Conservation (phyloP, 2,329 filamentous ascomycete species). For the Didymella segeticola region DNA sequence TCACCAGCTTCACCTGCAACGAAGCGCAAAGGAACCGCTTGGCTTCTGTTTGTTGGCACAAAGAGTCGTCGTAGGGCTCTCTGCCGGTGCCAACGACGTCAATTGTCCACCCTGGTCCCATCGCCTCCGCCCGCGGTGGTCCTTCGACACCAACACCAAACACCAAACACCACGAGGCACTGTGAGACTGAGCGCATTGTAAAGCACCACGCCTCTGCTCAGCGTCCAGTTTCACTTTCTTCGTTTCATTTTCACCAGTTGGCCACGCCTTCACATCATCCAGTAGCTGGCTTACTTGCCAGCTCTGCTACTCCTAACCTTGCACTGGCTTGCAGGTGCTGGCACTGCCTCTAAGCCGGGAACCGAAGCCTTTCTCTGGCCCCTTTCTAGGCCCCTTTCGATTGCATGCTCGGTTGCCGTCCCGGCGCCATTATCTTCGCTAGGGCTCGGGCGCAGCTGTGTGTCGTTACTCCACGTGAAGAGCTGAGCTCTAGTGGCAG, state of each 20-base stretch:
- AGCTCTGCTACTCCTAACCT: neutral
- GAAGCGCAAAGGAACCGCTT: neutral
- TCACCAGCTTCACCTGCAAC: conserved; percentile 6
- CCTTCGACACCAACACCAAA: conserved; percentile 10
- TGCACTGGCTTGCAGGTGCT: neutral
- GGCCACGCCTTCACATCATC: conserved; percentile 1
- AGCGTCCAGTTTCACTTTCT: conserved; percentile 1
- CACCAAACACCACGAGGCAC: conserved; percentile 9
- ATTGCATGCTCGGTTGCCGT: neutral
- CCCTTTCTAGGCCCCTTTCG: neutral
- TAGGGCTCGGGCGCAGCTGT: conserved; percentile 8
- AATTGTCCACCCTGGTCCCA: conserved; percentile 7
- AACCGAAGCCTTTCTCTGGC: conserved; percentile 1
- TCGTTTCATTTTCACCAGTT: neutral
- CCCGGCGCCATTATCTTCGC: conserved; percentile 2
- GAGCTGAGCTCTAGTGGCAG: conserved; percentile 12
- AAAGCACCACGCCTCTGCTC: neutral
- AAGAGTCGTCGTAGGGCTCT: conserved; percentile 7
- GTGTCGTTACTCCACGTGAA: conserved; percentile 13
- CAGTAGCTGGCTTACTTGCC: neutral
- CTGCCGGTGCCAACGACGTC: conserved; percentile 11
- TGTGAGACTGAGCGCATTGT: conserved; percentile 12
- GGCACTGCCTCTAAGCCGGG: conserved; percentile 1
- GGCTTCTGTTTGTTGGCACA: conserved; percentile 6
- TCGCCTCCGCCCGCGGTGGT: conserved; percentile 2